Evolutionary conservation across 257 asterid genomes (phyloP).

Genomic region (Solanum habrochaites): DNA sequence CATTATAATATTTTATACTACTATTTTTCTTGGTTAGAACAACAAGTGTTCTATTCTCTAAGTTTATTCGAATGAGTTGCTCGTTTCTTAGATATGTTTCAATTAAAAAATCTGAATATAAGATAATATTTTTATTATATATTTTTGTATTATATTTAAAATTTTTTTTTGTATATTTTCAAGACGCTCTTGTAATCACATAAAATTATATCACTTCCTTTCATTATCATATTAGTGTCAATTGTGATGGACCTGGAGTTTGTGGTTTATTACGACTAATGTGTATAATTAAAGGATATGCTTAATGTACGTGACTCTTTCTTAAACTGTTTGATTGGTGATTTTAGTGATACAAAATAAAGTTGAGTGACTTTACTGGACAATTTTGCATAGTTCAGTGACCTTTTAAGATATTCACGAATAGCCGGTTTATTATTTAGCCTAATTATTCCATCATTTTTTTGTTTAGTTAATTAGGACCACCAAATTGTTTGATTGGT

Average conservation of each 20-base stretch:
- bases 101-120: neutral
- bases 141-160: neutral
- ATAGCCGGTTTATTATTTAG: neutral
- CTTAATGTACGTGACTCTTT: too few relatives aligned
- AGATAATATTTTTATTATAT: neutral
- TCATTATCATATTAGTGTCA: neutral
- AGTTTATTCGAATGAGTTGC: neutral
- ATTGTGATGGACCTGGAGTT: neutral
- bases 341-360: too few relatives aligned
- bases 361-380: too few relatives aligned
- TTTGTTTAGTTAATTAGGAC: neutral
- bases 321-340: too few relatives aligned
- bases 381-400: too few relatives aligned
- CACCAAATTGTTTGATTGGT: neutral
- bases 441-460: neutral
- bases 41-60: neutral
- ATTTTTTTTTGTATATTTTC: too few relatives aligned
- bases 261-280: neutral
- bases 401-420: too few relatives aligned
- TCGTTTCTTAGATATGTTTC: neutral
- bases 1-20: neutral
- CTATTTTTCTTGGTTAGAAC: neutral
- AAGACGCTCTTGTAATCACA: too few relatives aligned
- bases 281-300: neutral
- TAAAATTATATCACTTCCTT: neutral